A percentile compares a stretch with the other conserved stretches of the same genome.
Conservation (phyloP, 495 filamentous ascomycete genomes). For the Thozetella sp. region DNA sequence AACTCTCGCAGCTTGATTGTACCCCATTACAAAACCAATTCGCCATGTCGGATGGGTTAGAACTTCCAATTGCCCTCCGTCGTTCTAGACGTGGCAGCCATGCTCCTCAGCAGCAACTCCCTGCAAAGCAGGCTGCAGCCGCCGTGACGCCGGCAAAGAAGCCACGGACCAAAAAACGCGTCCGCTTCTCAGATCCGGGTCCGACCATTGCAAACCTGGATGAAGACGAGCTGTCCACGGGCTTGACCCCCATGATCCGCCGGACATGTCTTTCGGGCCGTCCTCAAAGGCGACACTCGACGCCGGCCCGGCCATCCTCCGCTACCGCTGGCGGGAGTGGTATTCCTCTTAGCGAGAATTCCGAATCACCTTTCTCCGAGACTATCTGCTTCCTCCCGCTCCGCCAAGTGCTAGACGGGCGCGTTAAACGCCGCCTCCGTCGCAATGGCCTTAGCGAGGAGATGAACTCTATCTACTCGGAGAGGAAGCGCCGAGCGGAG, state of each 20-base stretch:
- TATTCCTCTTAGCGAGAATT: slow-evolving; percentile 22
- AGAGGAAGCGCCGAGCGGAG: slow-evolving; percentile 48
- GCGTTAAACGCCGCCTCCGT: slow-evolving; percentile 71
- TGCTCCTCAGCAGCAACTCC: background rate
- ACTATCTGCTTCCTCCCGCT: slow-evolving; percentile 61
- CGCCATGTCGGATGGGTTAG: slow-evolving; percentile 18
- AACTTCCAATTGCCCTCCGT: slow-evolving; percentile 28
- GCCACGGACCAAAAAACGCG: slow-evolving; percentile 55
- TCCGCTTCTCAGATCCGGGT: slow-evolving; percentile 75
- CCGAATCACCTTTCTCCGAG: slow-evolving; percentile 24
- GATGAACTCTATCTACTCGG: slow-evolving; percentile 64
- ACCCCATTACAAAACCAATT: slow-evolving; percentile 3
- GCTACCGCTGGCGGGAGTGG: slow-evolving; percentile 27
- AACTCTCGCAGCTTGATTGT: background rate
- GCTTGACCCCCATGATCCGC: slow-evolving; percentile 67
- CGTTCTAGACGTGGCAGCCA: slow-evolving; percentile 16
- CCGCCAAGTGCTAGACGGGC: slow-evolving; percentile 67
- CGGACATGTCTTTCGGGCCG: slow-evolving; percentile 52
- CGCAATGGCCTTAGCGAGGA: slow-evolving; percentile 76
- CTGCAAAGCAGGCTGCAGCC: slow-evolving; percentile 8
- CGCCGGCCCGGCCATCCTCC: slow-evolving; percentile 21
- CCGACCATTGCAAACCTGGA: slow-evolving; percentile 27
- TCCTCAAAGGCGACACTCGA: slow-evolving; percentile 47
- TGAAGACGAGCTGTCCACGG: slow-evolving; percentile 51
- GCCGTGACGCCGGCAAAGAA: slow-evolving; percentile 15